A percentile compares a stretch with the other conserved stretches of the same genome.
Conservation (phyloP, 768 basidiomycete genomes). For the Amanita phalloides region DNA sequence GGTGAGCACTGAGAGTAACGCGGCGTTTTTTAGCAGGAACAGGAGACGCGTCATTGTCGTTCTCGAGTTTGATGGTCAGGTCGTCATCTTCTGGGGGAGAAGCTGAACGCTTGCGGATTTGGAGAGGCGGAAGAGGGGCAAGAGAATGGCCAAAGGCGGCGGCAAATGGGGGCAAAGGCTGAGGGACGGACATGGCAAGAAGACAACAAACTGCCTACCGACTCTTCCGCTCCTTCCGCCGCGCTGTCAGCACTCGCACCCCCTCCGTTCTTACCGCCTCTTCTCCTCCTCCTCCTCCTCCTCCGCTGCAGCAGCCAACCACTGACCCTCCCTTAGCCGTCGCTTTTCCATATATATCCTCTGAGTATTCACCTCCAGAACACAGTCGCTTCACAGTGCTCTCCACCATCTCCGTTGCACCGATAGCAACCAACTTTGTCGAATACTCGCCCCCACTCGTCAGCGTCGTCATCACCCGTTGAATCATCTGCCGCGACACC, state of each 20-base stretch:
- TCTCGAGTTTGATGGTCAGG: constrained; percentile 15
- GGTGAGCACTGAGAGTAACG: constrained; percentile 41
- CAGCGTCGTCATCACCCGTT: constrained; percentile 60
- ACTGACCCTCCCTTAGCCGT: constrained; percentile 30
- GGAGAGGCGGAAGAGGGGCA: constrained; percentile 44
- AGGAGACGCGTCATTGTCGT: constrained; percentile 19
- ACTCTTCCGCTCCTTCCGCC: constrained; percentile 41
- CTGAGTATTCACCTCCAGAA: too few species aligned
- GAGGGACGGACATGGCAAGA: constrained; percentile 31
- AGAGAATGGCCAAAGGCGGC: constrained; percentile 63
- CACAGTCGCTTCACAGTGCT: constrained; percentile 55
- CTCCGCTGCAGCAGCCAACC: not conserved
- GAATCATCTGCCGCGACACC: constrained; percentile 55
- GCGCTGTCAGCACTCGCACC: constrained; percentile 50
- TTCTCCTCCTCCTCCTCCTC: not conserved
- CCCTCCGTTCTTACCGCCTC: constrained; percentile 6
- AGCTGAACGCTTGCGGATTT: not conserved
- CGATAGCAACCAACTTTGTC: constrained; percentile 14
- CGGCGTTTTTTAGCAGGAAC: constrained; percentile 56
- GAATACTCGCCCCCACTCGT: constrained; percentile 74
- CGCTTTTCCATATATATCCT: constrained; percentile 50
- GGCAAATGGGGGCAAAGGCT: constrained; percentile 71
- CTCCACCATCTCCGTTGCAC: constrained; percentile 61
- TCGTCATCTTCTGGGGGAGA: not conserved
- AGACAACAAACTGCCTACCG: constrained; percentile 10